Base-by-base conservation (phyloP, 805 yeast genomes). In the Ogataea methylovora region DNA sequence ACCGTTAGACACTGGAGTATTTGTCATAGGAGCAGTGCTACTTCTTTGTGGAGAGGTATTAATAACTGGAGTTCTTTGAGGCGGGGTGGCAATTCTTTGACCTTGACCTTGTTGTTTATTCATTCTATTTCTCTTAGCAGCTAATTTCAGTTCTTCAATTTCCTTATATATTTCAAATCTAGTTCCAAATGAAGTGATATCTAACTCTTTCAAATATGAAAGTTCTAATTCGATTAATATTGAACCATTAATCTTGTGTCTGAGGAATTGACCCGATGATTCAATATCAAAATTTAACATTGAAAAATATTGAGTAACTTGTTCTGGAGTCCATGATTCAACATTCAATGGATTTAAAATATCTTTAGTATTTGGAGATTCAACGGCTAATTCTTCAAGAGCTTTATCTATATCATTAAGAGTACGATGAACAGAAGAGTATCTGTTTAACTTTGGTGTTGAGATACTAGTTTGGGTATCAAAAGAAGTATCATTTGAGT, bases 141-240 rank as follows among this genome's bases (percentile, higher is more conserved):
- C 55, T 11, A 46, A 51, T 39, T 67, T 67, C 46, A 82, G 61
- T 24, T 76, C 72, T 54, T 85, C 94, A 47, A 92, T 90, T 53
- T 85, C 95, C 52, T 86, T 87, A 58, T 76, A 79, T 30, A 92
- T 75, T 55, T 88, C 96, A 58, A 87, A 92, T 43, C 99, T 71
- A 0, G 96, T 88, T 19, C 99, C 99, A 62, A 92, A 92, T 4
- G 95, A 84, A 32, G 76, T 69, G 34, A 92, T 90, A 37, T 88
- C 98, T 38, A 92, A 65, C 57, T 92, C 99, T 54, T 90, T 92
- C 49, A 92, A 68, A 49, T 84, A 84, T 1, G 85, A 71, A 41
- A 90, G 67, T 49, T 90, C 97, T 41, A 92, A 67, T 57, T 88
- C 94, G 34, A 92, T 65, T 29, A 92, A 60, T 35, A 92, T 90